Evolutionary conservation across 2,329 filamentous ascomycete genomes (phyloP), one percentile per base, ranked within the genome.

Genomic region (Epichloe elymi): DNA sequence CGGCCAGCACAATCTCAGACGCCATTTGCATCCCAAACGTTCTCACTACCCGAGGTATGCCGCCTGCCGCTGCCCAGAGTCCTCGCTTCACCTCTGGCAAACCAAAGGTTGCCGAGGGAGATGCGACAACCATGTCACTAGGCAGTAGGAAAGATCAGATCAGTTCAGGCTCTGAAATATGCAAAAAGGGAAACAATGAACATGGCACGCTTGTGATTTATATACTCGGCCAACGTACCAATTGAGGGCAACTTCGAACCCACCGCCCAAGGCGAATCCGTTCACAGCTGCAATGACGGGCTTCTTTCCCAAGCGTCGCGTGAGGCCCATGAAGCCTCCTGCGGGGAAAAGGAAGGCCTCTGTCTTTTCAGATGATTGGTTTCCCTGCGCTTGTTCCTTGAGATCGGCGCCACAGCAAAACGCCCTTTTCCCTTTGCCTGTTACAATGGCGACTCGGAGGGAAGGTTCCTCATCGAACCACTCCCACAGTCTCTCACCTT

Each of bases 231-330:
- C 17, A 23, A 63, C 67, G 37, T 61, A 77, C 74, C 74, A 78
- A 47, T 75, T 75, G 50, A 78, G 62, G 8, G 71, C 70, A 56
- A 78, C 74, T 63, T 80, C 77, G 55, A 78, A 79, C 0, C 77
- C 78, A 4, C 77, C 78, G 0, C 78, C 78, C 45, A 78, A 65
- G 1, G 75, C 75, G 53, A 74, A 70, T 0, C 78, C 78, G 62
- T 80, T 81, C 3, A 80, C 75, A 2, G 78, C 78, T 8, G 75
- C 76, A 59, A 81, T 76, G 44, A 81, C 69, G 1, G 78, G 78
- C 62, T 81, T 81, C 67, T 78, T 80, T 0, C 80, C 80, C 12
- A 63, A 63, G 12, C 80, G 68, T 40, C 74, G 67, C 40, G 74
- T 78, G 14, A 84, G 60, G 0, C 77, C 80, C 51, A 54, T 60